phyloP scores from a whole-genome alignment of 805 yeast species.

The Clavispora carvajalis region DNA sequence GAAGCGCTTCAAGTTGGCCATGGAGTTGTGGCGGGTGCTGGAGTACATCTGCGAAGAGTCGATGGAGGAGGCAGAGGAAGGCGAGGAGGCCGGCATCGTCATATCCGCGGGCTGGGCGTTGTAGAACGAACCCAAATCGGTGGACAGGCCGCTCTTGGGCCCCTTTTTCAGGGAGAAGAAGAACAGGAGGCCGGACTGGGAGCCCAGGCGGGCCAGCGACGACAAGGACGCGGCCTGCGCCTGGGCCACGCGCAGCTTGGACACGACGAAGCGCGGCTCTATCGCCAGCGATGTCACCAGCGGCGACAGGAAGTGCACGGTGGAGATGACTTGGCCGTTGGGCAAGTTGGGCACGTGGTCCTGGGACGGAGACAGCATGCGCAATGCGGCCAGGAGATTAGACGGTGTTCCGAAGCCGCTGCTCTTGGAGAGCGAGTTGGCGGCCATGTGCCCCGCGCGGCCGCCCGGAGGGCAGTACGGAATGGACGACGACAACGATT shows the following conservation, averaged over 20 bases:
- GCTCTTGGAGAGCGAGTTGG: conserved; percentile 5
- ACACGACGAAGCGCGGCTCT: conserved; percentile 83
- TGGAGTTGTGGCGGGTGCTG: conserved; percentile 61
- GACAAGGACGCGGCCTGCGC: conserved; percentile 30
- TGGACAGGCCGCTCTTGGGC: conserved; percentile 24
- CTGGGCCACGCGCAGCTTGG: conserved; percentile 62
- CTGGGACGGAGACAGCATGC: conserved; percentile 10
- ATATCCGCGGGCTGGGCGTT: conserved; percentile 22
- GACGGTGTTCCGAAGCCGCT: conserved; percentile 7
- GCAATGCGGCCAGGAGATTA: conserved; percentile 11
- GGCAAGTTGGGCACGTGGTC: conserved; percentile 45
- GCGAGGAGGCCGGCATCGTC: conserved; percentile 21
- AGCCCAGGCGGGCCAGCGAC: conserved; percentile 30
- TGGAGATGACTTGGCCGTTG: conserved; percentile 53
- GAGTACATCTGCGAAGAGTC: conserved; percentile 22
- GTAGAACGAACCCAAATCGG: conserved; percentile 39
- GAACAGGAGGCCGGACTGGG: conserved; percentile 46
- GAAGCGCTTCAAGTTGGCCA: conserved; percentile 72
- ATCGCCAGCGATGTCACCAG: conserved; percentile 53
- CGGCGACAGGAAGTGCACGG: conserved; percentile 69
- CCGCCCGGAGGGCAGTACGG: conserved; percentile 75
- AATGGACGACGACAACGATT: conserved; percentile 51
- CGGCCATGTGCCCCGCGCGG: conserved; percentile 15
- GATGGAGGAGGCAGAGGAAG: conserved; percentile 31
- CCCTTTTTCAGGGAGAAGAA: conserved; percentile 41